These are phyloP conservation scores for Nemania abortiva DNA, from an alignment of 2,329 filamentous ascomycete genomes.

Conservation along the genomic window DNA sequence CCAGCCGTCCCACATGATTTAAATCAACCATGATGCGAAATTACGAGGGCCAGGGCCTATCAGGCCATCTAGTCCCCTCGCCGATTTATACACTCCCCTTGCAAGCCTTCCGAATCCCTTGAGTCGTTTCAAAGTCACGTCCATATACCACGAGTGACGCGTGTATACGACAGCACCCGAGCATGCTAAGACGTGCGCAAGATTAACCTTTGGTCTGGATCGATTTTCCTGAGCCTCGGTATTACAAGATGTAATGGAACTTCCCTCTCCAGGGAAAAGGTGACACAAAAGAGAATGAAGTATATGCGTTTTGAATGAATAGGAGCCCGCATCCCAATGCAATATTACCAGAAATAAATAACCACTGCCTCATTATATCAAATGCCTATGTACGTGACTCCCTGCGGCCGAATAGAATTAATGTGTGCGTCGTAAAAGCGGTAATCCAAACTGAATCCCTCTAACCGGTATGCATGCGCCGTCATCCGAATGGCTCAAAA, in stretches of 20 bases:
- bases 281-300: constrained; percentile 43
- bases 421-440: constrained; percentile 52
- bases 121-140: constrained; percentile 6
- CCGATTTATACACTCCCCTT: constrained; percentile 33
- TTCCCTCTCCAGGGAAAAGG: constrained; percentile 14
- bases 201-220: constrained; percentile 8
- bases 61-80: constrained; percentile 6
- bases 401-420: constrained; percentile 49
- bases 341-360: constrained; percentile 61
- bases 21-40: constrained; percentile 30
- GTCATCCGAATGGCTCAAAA: constrained; percentile 46
- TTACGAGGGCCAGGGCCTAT: constrained; percentile 6
- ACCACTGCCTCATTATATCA: constrained; percentile 49
- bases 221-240: constrained; percentile 14
- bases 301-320: constrained; percentile 50
- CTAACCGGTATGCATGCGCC: constrained; percentile 49
- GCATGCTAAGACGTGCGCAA: constrained; percentile 10
- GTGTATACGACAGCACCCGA: constrained; percentile 1
- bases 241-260: constrained; percentile 28
- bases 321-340: constrained; percentile 58
- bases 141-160: constrained; percentile 4
- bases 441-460: constrained; percentile 50
- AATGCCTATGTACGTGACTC: constrained; percentile 52
- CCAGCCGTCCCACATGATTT: constrained; percentile 27
- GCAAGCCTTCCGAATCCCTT: constrained; percentile 12